These are phyloP conservation scores for Cladorrhinum sp. DNA, from an alignment of 2,329 filamentous ascomycete genomes.

Conservation along the genomic window DNA sequence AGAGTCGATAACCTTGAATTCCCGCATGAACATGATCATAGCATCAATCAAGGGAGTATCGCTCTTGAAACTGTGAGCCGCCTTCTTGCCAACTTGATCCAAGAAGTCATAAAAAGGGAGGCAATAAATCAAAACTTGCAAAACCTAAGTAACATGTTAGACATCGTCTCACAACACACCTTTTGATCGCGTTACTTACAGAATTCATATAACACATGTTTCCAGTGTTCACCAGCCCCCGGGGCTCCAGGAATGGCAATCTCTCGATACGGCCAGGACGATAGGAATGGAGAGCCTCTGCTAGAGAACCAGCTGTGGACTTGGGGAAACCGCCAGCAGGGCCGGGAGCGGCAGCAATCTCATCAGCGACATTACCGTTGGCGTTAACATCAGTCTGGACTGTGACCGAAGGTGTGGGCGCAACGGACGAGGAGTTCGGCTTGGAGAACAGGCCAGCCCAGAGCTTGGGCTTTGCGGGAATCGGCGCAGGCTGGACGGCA, in stretches of 20 bases:
- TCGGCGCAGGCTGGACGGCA: conserved; percentile 27
- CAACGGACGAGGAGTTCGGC: conserved; percentile 24
- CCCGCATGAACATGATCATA: conserved; percentile 93
- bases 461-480: conserved; percentile 37
- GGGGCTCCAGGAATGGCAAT: conserved; percentile 82
- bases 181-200: conserved; percentile 52
- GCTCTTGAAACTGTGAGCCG: conserved; percentile 88
- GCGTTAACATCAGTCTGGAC: conserved; percentile 21
- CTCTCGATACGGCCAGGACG: conserved; percentile 63
- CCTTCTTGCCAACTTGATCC: conserved; percentile 78
- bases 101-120: conserved; percentile 92
- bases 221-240: conserved; percentile 91
- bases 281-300: conserved; percentile 74
- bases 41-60: conserved; percentile 91
- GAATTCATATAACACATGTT: conserved; percentile 99
- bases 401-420: conserved; percentile 26
- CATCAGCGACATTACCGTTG: conserved; percentile 28
- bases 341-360: conserved; percentile 25
- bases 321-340: conserved; percentile 40
- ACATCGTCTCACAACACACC: background rate
- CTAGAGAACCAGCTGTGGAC: conserved; percentile 58
- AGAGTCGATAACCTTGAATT: conserved; percentile 84
- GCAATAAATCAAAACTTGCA: conserved; percentile 94
- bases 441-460: conserved; percentile 40
- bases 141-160: conserved; percentile 61